Evolutionary conservation across 148 eudicot genomes (phyloP), one percentile per base, ranked within the genome.

Genomic region (Vaccinium macrocarpon): DNA sequence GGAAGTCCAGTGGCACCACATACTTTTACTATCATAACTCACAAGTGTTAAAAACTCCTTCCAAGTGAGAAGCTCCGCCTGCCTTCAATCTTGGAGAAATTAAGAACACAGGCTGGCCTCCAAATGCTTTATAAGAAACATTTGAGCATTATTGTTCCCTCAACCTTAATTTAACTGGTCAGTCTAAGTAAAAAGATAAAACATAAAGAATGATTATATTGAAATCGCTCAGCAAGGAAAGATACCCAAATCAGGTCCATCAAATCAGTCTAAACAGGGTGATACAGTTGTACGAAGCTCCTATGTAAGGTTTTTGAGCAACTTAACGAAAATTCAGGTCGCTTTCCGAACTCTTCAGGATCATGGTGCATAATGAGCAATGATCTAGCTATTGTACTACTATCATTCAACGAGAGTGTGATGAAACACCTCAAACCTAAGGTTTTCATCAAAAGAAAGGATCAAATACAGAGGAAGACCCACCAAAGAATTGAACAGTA

Each of bases 1-100:
- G 19, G 79, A 82, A 53, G 12, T 52, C 52, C 68, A 53, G 66
- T 21, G 72, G 78, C 52, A 55, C 68, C 66, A 82, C 53, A 82
- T 82, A 55, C 84, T 52, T 73, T 27, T 27, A 73, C 64, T 5
- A 19, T 50, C 38, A 35, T 35, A 35, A 35, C 38, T 35, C 78
- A 53, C 53, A 38, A 4, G 21, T 21, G 66, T 42, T 82, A 72
- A 64, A 61, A 46, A 32, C 29, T 42, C 72, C 53, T 62, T 80
- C 51, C 23, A 32, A 15, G 21, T 38, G 73, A 80, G 42, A 61
- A 51, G 64, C 53, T 73, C 79, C 79, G 73, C 53, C 70, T 14
- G 38, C 84, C 75, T 82, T 76, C 32, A 56, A 29, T 16, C 66
- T 29, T 11, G 38, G 49, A 19, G 50, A 82, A 53, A 82, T 27